These are phyloP conservation scores for Arachis monticola DNA, from an alignment of 331 rosid genomes.

Conservation along the genomic window DNA sequence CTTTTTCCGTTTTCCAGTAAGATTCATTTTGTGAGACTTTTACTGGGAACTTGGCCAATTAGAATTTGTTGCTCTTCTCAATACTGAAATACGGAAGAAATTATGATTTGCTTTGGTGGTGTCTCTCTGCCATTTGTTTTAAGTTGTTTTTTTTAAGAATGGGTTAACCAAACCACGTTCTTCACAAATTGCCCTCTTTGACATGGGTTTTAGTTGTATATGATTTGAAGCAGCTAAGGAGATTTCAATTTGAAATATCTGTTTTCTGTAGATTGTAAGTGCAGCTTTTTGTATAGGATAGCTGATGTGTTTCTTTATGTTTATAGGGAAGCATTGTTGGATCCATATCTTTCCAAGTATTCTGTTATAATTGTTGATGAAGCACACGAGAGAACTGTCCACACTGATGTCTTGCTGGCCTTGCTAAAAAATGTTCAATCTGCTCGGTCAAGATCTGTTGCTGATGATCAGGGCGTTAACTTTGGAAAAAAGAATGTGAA, in stretches of 20 bases:
- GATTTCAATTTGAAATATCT: constrained; percentile 7
- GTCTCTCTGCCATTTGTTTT: background rate
- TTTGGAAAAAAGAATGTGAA: constrained; percentile 47
- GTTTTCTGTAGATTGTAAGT: constrained; percentile 25
- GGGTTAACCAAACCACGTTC: background rate
- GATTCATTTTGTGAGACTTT: background rate
- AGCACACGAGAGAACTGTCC: constrained; percentile 97
- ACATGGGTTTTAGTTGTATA: constrained; percentile 5
- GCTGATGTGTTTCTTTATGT: constrained; percentile 33
- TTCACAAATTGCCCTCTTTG: background rate
- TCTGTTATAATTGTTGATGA: constrained; percentile 91
- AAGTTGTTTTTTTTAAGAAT: constrained; percentile 2
- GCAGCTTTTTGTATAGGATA: constrained; percentile 16
- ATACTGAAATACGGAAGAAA: background rate
- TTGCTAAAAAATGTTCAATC: constrained; percentile 79
- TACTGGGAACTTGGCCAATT: background rate
- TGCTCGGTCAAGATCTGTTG: constrained; percentile 65
- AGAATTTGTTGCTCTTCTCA: background rate
- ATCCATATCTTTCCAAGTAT: constrained; percentile 85
- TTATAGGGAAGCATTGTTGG: constrained; percentile 90
- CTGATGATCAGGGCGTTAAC: constrained; percentile 38
- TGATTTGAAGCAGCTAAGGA: constrained; percentile 24
- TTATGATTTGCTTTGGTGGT: background rate
- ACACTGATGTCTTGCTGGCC: constrained; percentile 91
- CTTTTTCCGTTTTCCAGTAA: constrained; percentile 7